Evolutionary conservation across 2,329 filamentous ascomycete species (phyloP), one percentile per base, ranked within the genome.

Genomic region (Diplocarpon rosae): DNA sequence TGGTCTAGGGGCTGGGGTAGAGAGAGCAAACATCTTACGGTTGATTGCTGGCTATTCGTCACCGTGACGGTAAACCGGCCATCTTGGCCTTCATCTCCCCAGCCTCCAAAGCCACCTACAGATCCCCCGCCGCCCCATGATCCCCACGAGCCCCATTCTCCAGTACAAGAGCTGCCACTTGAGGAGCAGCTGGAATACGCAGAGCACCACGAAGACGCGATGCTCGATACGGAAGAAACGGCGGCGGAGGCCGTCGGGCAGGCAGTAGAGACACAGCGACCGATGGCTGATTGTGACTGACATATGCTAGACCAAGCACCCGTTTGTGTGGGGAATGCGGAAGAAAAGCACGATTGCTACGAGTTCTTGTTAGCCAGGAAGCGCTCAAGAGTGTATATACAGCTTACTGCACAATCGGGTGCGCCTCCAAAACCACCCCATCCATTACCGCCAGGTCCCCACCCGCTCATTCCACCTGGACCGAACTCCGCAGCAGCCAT

Each of bases 131-230:
- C 10, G 9, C 30, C 30, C 20, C 20, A 24, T 24, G 20, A 24
- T 41, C 28, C 39, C 39, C 39, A 31, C 34, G 39, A 46, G 14
- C 37, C 37, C 29, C 40, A 46, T 12, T 36, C 39, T 11, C 31
- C 36, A 1, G 43, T 46, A 16, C 43, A 46, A 6, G 33, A 33
- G 27, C 40, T 38, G 11, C 33, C 20, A 10, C 20, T 33, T 16
- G 44, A 32, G 11, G 44, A 46, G 30, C 44, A 46, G 35, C 44
- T 46, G 8, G 39, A 38, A 20, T 34, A 42, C 8, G 34, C 31
- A 14, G 44, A 39, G 15, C 44, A 46, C 34, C 40, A 42, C 8
- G 35, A 16, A 24, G 44, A 42, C 17, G 34, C 29, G 1, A 40
- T 27, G 9, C 38, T 37, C n/a, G 43, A 41, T 16, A 38, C 30